phyloP scores from a whole-genome alignment of 1,284 basidiomycete species.

The Trametes sp. region DNA sequence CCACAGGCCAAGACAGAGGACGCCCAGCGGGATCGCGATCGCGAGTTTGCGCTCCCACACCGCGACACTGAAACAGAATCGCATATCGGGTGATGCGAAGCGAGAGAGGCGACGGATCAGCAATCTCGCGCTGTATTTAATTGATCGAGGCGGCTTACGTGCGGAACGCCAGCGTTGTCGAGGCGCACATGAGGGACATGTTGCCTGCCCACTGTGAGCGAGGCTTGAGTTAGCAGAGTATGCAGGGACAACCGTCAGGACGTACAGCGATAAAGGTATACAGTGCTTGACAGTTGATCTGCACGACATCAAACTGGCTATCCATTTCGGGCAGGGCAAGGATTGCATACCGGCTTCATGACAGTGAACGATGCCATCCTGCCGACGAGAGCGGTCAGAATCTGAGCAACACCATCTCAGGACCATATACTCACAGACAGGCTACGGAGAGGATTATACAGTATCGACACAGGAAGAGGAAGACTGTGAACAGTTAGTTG shows the following conservation, averaged over 20 bases:
- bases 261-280: constrained; percentile 74
- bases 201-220: constrained; percentile 64
- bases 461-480: constrained; percentile 75
- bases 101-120: constrained; percentile 18
- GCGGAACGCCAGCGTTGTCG: constrained; percentile 73
- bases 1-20: constrained; percentile 70
- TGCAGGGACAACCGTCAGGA: background rate
- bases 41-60: constrained; percentile 68
- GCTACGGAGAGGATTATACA: constrained; percentile 68
- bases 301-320: constrained; percentile 1
- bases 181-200: constrained; percentile 68
- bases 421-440: constrained; percentile 55
- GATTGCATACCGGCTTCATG: constrained; percentile 48
- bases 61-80: constrained; percentile 56
- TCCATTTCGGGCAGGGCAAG: background rate
- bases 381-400: background rate
- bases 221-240: background rate
- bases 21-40: constrained; percentile 57
- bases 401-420: background rate
- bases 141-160: constrained; percentile 51
- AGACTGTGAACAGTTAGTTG: constrained; percentile 48
- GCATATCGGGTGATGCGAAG: background rate
- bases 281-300: constrained; percentile 73
- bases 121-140: background rate
- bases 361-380: constrained; percentile 67